Evolutionary conservation across 2,329 filamentous ascomycete genomes (phyloP).

Genomic region (Clonostachys rhizophaga): DNA sequence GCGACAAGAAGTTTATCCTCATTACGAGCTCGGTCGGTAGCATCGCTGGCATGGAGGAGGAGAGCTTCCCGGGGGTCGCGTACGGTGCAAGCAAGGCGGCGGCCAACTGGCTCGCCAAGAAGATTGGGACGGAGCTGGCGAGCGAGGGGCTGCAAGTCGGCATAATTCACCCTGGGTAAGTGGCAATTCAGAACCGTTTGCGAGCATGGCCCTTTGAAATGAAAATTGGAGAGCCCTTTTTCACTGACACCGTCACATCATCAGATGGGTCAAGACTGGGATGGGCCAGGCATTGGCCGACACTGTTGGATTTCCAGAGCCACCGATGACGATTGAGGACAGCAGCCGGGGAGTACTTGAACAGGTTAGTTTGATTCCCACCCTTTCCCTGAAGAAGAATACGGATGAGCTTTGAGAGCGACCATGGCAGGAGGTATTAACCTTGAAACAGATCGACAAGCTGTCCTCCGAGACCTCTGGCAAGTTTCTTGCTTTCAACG

Average conservation of each 20-base stretch:
- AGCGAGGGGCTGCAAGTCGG: conserved; percentile 22
- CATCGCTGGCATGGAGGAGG: conserved; percentile 6
- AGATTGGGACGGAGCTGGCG: conserved; percentile 20
- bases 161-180: conserved; percentile 20
- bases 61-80: conserved; percentile 21
- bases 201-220: not conserved
- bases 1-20: conserved; percentile 6
- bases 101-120: conserved; percentile 19
- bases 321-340: conserved; percentile 3
- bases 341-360: conserved; percentile 4
- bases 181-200: not conserved
- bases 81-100: conserved; percentile 39
- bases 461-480: conserved; percentile 7
- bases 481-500: conserved; percentile 5
- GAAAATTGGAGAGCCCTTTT: too few relatives aligned
- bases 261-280: conserved; percentile 7
- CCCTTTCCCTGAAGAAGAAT: too few relatives aligned
- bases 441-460: conserved; percentile 4
- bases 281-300: conserved; percentile 7
- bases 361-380: conserved; percentile 2
- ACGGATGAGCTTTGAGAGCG: too few relatives aligned
- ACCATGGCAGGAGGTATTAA: not conserved
- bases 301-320: conserved; percentile 4
- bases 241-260: not conserved
- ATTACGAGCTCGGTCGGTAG: conserved; percentile 7